Evolutionary conservation across 1,284 basidiomycete species (phyloP).

Genomic region (Ustilago esculenta): DNA sequence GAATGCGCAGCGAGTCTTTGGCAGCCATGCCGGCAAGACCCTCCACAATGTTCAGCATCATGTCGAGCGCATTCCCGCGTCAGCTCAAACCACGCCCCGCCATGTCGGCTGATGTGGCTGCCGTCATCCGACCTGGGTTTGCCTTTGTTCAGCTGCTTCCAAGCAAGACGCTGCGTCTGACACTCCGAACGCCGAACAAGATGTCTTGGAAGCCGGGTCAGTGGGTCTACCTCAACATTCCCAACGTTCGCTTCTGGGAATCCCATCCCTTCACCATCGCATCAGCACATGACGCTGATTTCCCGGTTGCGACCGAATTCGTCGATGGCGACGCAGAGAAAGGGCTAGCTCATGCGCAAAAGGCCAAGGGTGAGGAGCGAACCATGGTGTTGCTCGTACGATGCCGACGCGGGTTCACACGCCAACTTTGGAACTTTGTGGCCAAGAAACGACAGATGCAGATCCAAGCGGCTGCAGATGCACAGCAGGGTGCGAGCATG

Average conservation of each 20-base stretch:
- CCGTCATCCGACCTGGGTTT: constrained; percentile 71
- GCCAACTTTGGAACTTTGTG: constrained; percentile 75
- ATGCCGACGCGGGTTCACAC: constrained; percentile 80
- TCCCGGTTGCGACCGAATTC: constrained; percentile 47
- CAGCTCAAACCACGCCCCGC: constrained; percentile 48
- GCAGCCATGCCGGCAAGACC: constrained; percentile 23
- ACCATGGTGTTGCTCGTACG: constrained; percentile 80
- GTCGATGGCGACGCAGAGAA: constrained; percentile 46
- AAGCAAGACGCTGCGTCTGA: constrained; percentile 79
- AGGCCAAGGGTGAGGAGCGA: constrained; percentile 68
- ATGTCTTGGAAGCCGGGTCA: constrained; percentile 79
- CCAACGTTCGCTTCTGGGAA: constrained; percentile 75
- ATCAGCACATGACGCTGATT: constrained; percentile 73
- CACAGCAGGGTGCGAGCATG: constrained; percentile 31
- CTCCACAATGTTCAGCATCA: constrained; percentile 34
- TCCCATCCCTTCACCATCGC: constrained; percentile 85
- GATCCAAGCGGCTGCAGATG: constrained; percentile 49
- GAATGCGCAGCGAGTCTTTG: constrained; percentile 16
- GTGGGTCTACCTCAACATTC: constrained; percentile 79
- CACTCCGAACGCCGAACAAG: constrained; percentile 72
- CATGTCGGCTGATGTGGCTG: constrained; percentile 56
- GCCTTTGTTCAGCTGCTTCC: constrained; percentile 81
- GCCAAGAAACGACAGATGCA: constrained; percentile 49
- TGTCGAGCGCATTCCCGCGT: constrained; percentile 14
- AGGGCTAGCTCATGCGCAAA: constrained; percentile 54